These are phyloP conservation scores for Boletus vermiculosoides DNA, from an alignment of 768 basidiomycete species.

Conservation along the genomic window DNA sequence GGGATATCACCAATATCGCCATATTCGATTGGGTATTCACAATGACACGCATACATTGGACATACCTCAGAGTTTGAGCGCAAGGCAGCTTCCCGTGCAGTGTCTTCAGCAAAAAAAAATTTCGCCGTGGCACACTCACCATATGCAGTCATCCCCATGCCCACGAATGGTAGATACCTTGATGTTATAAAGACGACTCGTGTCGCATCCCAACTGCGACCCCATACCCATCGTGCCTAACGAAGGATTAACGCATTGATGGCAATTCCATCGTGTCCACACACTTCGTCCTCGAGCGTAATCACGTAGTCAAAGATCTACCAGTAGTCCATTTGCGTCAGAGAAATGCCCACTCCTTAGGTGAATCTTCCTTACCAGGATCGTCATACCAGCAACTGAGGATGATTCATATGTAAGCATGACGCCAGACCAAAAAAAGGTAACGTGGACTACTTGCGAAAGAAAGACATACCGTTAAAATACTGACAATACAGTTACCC, in stretches of 20 bases:
- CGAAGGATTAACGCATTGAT: neutral
- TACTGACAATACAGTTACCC: conserved; percentile 3
- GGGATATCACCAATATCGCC: neutral
- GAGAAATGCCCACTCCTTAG: neutral
- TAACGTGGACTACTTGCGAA: neutral
- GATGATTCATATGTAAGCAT: neutral
- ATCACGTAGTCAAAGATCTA: conserved; percentile 14
- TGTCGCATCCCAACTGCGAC: conserved; percentile 13
- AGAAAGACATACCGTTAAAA: conserved; percentile 9
- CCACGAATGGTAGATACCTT: conserved; percentile 22
- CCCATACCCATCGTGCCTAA: conserved; percentile 23
- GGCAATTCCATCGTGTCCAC: neutral
- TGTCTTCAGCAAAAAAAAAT: neutral
- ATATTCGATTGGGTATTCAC: neutral
- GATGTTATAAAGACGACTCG: conserved; percentile 17
- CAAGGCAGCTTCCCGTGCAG: conserved; percentile 1
- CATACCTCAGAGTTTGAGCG: conserved; percentile 9
- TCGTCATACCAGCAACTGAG: conserved; percentile 16
- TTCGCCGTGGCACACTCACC: conserved; percentile 1
- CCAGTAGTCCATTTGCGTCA: neutral
- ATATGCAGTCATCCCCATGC: conserved; percentile 10
- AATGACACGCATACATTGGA: neutral
- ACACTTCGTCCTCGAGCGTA: conserved; percentile 11
- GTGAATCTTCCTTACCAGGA: conserved; percentile 9
- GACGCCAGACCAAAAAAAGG: neutral